Base-by-base conservation (phyloP, 2,329 filamentous ascomycete species). In the Furcasterigmium furcatum region DNA sequence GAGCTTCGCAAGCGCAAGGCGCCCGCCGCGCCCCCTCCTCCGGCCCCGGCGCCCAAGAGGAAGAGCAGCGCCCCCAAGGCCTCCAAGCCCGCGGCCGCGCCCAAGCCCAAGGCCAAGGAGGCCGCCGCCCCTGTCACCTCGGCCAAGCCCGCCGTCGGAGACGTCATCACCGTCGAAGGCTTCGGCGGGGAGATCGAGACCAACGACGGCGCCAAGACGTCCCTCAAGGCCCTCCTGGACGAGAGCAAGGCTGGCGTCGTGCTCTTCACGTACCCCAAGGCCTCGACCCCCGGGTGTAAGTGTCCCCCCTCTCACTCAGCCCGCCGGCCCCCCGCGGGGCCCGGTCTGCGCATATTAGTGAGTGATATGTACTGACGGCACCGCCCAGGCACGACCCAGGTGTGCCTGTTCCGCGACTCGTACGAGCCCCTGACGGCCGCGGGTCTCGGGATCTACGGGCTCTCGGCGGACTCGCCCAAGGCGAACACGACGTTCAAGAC, bases 191-290 rank as follows among this genome's bases (percentile, higher is more conserved):
- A 94, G 61, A 71, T 99, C 52, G 82, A 94, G 73, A 94, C 86
- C 51, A 84, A 97, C 54, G 89, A 95, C 52, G 91, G 91, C 58
- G 72, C 77, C 44, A 88, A 86, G 70, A 91, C 87, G 6, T 90
- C 83, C 2, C 73, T 99, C 48, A 86, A 89, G 70, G 75, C 83
- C 56, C 82, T 99, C 20, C 79, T 96, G 41, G 85, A 90, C 43
- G 80, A 87, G 61, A 95, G 91, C 77, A 84, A 88, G 70, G 76
- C 80, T 29, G 94, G 92, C 21, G 87, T 97, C 36, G 89, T 96
- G 27, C 72, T 97, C 24, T 96, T 99, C 67, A 96, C 91, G 25
- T 97, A 97, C 63, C 94, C 94, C 48, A 95, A 88, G 71, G 94
- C 94, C 12, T 94, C 87, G 22, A 99, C 94, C 19, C 89, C 90